Conservation (phyloP, 2,329 filamentous ascomycete genomes). For the Trichoderma breve region DNA sequence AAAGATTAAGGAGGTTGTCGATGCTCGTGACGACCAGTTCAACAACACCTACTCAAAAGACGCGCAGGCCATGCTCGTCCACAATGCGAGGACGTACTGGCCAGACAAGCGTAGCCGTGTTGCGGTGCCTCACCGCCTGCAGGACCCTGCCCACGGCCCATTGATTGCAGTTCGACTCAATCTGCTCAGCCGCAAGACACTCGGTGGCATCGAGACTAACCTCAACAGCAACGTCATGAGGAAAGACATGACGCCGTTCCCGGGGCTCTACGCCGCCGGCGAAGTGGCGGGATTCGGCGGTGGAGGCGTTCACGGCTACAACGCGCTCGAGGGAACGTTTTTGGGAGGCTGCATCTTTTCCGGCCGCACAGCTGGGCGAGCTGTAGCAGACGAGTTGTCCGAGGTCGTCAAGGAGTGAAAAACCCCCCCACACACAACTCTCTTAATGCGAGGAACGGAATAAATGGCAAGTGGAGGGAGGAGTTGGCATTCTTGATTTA, state of each 20-base stretch:
- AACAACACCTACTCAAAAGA: conserved; percentile 58
- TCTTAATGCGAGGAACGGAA: conserved; percentile 1
- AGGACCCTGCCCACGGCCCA: conserved; percentile 55
- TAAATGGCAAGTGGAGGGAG: not conserved
- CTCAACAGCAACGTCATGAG: conserved; percentile 55
- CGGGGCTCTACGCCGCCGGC: conserved; percentile 58
- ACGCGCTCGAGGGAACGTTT: conserved; percentile 61
- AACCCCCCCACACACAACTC: not conserved
- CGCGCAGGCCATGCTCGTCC: conserved; percentile 60
- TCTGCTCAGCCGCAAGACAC: conserved; percentile 58
- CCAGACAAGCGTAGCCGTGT: conserved; percentile 52
- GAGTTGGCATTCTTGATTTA: conserved; percentile 13
- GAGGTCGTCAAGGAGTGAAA: conserved; percentile 7
- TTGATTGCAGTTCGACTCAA: conserved; percentile 61
- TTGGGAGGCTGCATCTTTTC: conserved; percentile 63
- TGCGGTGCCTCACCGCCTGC: conserved; percentile 51
- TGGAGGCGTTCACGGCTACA: conserved; percentile 62
- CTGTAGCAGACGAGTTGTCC: conserved; percentile 48
- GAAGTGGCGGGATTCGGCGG: conserved; percentile 62
- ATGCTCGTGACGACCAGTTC: conserved; percentile 55
- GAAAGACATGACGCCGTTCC: conserved; percentile 47
- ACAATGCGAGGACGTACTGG: conserved; percentile 56
- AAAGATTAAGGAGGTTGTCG: conserved; percentile 46
- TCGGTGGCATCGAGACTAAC: conserved; percentile 60
- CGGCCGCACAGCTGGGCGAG: conserved; percentile 54